Conservation (phyloP, 2,329 filamentous ascomycete genomes). For the Bimuria novae-zelandiae region DNA sequence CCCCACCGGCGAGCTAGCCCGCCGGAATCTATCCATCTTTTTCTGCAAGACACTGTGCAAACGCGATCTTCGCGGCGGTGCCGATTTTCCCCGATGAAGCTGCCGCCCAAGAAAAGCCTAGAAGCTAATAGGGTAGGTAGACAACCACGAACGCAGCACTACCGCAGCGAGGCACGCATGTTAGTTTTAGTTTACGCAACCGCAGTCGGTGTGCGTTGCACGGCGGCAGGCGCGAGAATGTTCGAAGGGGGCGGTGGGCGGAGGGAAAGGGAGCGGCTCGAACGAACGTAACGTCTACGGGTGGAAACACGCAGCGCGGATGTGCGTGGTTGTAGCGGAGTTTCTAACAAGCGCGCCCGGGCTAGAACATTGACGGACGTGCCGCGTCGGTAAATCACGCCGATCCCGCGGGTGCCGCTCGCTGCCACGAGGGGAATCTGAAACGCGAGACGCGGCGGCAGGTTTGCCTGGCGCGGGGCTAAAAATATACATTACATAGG, state of each 20-base stretch:
- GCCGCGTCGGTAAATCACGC: slow-evolving; percentile 10
- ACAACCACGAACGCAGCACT: slow-evolving; percentile 1
- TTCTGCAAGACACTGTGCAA: not conserved
- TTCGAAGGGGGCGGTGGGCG: too few species aligned
- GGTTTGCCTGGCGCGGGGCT: slow-evolving; percentile 6
- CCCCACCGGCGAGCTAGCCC: slow-evolving; percentile 23
- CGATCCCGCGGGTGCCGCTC: slow-evolving; percentile 6
- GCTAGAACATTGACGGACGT: too few species aligned
- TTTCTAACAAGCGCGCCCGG: slow-evolving; percentile 1
- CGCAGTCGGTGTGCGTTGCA: slow-evolving; percentile 5
- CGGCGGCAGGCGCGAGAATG: slow-evolving; percentile 5
- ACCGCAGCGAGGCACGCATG: slow-evolving; percentile 3
- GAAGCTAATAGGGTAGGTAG: too few species aligned
- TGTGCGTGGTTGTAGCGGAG: not conserved
- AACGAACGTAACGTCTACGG: too few species aligned
- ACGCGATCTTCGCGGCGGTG: not conserved
- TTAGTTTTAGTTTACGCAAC: too few species aligned
- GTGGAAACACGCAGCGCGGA: not conserved
- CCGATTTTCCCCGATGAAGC: slow-evolving; percentile 14
- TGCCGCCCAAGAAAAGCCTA: not conserved
- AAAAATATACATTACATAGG: slow-evolving; percentile 4
- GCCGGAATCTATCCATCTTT: slow-evolving; percentile 24
- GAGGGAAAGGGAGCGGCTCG: not conserved
- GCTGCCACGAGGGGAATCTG: slow-evolving; percentile 15
- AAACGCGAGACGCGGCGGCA: slow-evolving; percentile 13